These are phyloP conservation scores for Cercospora beticola DNA, from an alignment of 2,329 filamentous ascomycete genomes.

Conservation along the genomic window DNA sequence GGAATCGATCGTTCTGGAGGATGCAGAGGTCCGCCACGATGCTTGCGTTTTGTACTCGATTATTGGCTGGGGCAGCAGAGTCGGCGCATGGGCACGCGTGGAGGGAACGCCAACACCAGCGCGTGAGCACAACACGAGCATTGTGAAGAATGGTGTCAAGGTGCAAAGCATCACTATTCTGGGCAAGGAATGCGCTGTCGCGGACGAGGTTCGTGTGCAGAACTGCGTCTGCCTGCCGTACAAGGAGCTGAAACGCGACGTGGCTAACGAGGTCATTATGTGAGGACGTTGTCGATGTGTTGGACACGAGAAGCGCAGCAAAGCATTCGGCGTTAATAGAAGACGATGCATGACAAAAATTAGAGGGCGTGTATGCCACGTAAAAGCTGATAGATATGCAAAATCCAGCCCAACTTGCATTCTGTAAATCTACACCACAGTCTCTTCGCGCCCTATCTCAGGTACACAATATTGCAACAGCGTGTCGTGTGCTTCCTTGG, in stretches of 20 bases:
- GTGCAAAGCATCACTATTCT: conserved; percentile 98
- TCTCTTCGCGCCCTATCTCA: neutral
- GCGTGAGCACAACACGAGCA: conserved; percentile 85
- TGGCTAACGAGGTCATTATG: conserved; percentile 88
- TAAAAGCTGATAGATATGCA: neutral
- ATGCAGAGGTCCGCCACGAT: conserved; percentile 93
- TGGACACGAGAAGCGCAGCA: neutral
- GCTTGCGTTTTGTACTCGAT: conserved; percentile 94
- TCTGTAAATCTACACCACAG: neutral
- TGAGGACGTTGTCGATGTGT: conserved; percentile 42
- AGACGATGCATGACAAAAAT: neutral
- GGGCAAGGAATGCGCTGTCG: conserved; percentile 92
- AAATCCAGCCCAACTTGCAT: neutral
- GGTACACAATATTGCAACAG: neutral
- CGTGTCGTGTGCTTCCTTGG: neutral
- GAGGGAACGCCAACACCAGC: conserved; percentile 90
- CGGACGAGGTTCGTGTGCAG: conserved; percentile 91
- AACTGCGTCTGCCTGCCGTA: conserved; percentile 97
- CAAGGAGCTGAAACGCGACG: conserved; percentile 96
- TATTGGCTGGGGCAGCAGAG: conserved; percentile 92
- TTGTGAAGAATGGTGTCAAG: conserved; percentile 97
- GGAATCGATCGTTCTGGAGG: conserved; percentile 93
- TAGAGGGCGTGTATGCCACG: neutral
- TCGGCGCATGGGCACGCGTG: conserved; percentile 97
- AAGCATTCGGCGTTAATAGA: conserved; percentile 1